phyloP scores from a whole-genome alignment of 1,284 basidiomycete species.

The Athelia psychrophila region DNA sequence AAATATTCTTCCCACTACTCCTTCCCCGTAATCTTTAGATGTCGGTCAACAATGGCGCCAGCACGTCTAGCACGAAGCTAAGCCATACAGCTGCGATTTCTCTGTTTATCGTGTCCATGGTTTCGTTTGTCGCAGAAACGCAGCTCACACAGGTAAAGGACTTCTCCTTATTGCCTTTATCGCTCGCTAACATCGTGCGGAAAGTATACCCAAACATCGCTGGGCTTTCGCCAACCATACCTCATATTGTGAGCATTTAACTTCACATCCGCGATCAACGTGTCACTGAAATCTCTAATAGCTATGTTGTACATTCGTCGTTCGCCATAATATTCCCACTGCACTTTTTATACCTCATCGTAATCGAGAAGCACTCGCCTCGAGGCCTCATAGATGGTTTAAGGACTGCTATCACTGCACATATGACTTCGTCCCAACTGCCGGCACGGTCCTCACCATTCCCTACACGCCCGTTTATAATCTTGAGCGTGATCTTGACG shows the following conservation, averaged over 20 bases:
- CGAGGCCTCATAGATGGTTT: slow-evolving; percentile 49
- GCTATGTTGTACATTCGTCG: slow-evolving; percentile 74
- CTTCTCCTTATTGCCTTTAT: slow-evolving; percentile 3
- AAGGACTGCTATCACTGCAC: slow-evolving; percentile 45
- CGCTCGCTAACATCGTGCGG: neutral
- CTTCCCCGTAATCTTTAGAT: too few relatives aligned
- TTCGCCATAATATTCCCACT: slow-evolving; percentile 69
- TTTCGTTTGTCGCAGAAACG: slow-evolving; percentile 68
- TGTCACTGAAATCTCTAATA: slow-evolving; percentile 20
- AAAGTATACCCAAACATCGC: slow-evolving; percentile 72
- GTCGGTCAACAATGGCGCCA: too few relatives aligned
- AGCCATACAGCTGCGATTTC: slow-evolving; percentile 29
- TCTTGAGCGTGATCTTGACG: slow-evolving; percentile 49
- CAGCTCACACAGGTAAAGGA: slow-evolving; percentile 63
- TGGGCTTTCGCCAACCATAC: slow-evolving; percentile 73
- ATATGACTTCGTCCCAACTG: slow-evolving; percentile 43
- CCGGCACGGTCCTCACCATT: slow-evolving; percentile 29
- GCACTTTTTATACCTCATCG: slow-evolving; percentile 61
- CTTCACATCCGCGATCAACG: neutral
- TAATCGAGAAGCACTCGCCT: slow-evolving; percentile 43
- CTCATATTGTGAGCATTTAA: slow-evolving; percentile 62
- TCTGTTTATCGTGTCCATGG: slow-evolving; percentile 49
- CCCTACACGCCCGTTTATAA: slow-evolving; percentile 41
- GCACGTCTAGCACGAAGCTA: too few relatives aligned
- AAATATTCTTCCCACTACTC: too few relatives aligned